phyloP scores from a whole-genome alignment of 345 rosid species.

The Pseudoturritis turrita region DNA sequence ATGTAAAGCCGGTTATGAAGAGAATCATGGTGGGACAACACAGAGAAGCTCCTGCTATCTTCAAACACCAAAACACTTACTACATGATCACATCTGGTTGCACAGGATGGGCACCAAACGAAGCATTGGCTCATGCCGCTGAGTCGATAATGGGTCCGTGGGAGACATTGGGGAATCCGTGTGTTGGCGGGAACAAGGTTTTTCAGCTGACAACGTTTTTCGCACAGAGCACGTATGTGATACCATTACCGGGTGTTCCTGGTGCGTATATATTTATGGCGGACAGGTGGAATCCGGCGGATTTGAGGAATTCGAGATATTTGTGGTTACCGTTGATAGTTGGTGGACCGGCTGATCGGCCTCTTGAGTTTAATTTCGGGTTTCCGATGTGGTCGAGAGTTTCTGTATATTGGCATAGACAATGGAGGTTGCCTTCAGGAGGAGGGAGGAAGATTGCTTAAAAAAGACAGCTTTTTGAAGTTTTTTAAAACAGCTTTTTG shows the following conservation, averaged over 20 bases:
- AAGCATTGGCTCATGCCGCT: slow-evolving; percentile 78
- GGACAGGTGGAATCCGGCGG: slow-evolving; percentile 92
- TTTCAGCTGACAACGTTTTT: slow-evolving; percentile 66
- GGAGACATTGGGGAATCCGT: slow-evolving; percentile 92
- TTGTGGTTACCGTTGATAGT: slow-evolving; percentile 85
- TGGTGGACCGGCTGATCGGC: slow-evolving; percentile 76
- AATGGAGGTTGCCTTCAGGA: slow-evolving; percentile 70
- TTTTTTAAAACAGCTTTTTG: neutral
- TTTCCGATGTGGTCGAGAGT: slow-evolving; percentile 84
- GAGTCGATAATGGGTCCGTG: slow-evolving; percentile 92
- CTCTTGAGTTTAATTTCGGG: slow-evolving; percentile 70
- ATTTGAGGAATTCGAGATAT: slow-evolving; percentile 77
- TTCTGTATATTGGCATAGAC: slow-evolving; percentile 90
- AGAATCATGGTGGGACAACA: slow-evolving; percentile 70
- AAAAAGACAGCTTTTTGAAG: neutral
- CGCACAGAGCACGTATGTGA: slow-evolving; percentile 71
- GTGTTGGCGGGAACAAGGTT: slow-evolving; percentile 77
- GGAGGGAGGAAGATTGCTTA: slow-evolving; percentile 21
- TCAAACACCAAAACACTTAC: slow-evolving; percentile 69
- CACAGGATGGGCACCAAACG: slow-evolving; percentile 97
- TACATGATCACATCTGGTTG: slow-evolving; percentile 98
- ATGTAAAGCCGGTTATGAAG: slow-evolving; percentile 47
- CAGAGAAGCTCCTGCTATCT: slow-evolving; percentile 88
- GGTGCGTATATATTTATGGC: slow-evolving; percentile 83
- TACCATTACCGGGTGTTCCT: slow-evolving; percentile 67